phyloP scores from a whole-genome alignment of 768 basidiomycete genomes.

The Erythrobasidium yunnanense region DNA sequence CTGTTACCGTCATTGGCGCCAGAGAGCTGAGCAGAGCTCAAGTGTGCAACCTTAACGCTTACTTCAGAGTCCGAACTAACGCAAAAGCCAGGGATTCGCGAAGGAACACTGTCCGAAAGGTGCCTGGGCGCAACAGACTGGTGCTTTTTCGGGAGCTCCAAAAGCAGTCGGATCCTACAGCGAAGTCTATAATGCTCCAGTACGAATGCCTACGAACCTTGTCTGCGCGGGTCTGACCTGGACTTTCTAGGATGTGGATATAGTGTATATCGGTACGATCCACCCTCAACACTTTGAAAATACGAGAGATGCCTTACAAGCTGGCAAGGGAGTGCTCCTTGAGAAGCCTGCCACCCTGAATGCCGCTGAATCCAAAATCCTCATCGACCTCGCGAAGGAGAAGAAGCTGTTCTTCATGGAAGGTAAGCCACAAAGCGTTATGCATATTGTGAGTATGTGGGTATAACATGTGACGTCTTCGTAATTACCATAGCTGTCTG shows the following conservation, averaged over 20 bases:
- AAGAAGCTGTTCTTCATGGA: conserved; percentile 43
- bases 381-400: conserved; percentile 38
- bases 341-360: conserved; percentile 42
- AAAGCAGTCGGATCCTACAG: conserved; percentile 38
- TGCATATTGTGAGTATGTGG: background rate
- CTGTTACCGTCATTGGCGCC: conserved; percentile 39
- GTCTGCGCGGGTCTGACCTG: background rate
- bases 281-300: conserved; percentile 40
- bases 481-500: conserved; percentile 39
- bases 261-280: conserved; percentile 41
- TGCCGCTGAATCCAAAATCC: conserved; percentile 37
- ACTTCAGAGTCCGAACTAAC: background rate
- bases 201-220: background rate
- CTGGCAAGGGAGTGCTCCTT: conserved; percentile 40
- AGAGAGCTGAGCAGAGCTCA: conserved; percentile 36
- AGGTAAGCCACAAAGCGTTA: conserved; percentile 35
- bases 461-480: too few species aligned
- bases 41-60: background rate
- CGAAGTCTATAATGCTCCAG: conserved; percentile 32
- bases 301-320: conserved; percentile 38
- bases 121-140: conserved; percentile 34
- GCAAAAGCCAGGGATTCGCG: conserved; percentile 35
- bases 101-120: conserved; percentile 36
- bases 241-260: conserved; percentile 38
- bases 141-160: conserved; percentile 32